These are phyloP conservation scores for Tieghemiomyces parasiticus DNA, from an alignment of 192 early-diverging fungal genomes.

Conservation along the genomic window DNA sequence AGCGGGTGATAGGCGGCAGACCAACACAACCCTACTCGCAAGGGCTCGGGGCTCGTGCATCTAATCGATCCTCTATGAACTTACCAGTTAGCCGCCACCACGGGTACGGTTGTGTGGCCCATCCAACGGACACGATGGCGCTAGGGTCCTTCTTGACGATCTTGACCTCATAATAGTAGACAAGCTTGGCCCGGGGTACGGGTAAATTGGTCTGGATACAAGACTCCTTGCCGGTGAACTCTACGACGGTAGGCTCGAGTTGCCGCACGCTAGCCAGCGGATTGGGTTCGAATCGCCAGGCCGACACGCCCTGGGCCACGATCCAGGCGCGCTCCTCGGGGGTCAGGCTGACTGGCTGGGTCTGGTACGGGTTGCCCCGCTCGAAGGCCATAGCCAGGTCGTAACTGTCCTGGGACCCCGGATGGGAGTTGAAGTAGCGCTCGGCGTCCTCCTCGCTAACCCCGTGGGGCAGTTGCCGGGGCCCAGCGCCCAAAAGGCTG, in stretches of 20 bases:
- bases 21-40: too few species aligned
- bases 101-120: conserved; percentile 9
- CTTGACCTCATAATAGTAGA: conserved; percentile 10
- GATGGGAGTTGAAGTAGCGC: conserved; percentile 1
- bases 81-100: conserved; percentile 10
- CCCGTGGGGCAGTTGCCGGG: conserved; percentile 7
- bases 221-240: conserved; percentile 5
- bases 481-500: too few species aligned
- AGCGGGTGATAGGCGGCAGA: too few species aligned
- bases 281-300: conserved; percentile 9
- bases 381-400: conserved; percentile 11
- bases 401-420: conserved; percentile 7
- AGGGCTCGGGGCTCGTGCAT: too few species aligned
- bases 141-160: conserved; percentile 9
- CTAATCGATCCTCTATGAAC: too few species aligned
- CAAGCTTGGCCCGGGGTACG: conserved; percentile 11
- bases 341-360: neutral
- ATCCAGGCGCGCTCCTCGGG: conserved; percentile 10
- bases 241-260: conserved; percentile 5
- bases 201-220: conserved; percentile 11
- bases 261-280: neutral
- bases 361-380: conserved; percentile 10
- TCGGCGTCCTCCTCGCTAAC: conserved; percentile 11
- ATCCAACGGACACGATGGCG: conserved; percentile 9
- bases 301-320: conserved; percentile 8